Evolutionary conservation across 305 asterid species (phyloP).

Genomic region (Solanum aculeatissimum): DNA sequence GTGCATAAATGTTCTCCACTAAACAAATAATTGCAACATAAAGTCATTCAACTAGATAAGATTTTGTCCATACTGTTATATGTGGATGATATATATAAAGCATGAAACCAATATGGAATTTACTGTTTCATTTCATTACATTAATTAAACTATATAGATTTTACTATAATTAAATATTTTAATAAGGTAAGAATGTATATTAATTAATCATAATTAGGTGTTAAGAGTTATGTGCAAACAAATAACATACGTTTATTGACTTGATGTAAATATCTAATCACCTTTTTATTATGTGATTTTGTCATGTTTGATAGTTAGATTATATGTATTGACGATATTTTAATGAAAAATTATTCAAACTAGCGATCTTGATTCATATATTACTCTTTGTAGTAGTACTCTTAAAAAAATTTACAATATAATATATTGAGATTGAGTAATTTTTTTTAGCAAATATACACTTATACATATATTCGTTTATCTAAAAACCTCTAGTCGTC

Average conservation of each 20-base stretch:
- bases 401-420: too few relatives aligned
- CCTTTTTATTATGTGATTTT: not conserved
- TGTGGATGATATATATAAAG: not conserved
- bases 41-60: not conserved
- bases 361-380: too few relatives aligned
- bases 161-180: not conserved
- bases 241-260: not conserved
- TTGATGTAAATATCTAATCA: not conserved
- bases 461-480: not conserved
- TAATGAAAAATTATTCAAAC: not conserved
- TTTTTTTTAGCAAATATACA: too few relatives aligned
- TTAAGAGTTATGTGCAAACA: not conserved
- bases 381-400: not conserved
- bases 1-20: not conserved
- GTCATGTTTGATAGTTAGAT: not conserved
- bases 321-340: not conserved
- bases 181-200: not conserved
- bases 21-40: not conserved
- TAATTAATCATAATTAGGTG: not conserved
- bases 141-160: not conserved
- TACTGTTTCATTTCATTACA: not conserved
- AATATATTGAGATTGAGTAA: not conserved
- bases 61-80: not conserved
- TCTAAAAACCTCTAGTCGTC: not conserved
- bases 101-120: not conserved